phyloP scores from a whole-genome alignment of 257 asterid genomes.

The Solanum arcanum region DNA sequence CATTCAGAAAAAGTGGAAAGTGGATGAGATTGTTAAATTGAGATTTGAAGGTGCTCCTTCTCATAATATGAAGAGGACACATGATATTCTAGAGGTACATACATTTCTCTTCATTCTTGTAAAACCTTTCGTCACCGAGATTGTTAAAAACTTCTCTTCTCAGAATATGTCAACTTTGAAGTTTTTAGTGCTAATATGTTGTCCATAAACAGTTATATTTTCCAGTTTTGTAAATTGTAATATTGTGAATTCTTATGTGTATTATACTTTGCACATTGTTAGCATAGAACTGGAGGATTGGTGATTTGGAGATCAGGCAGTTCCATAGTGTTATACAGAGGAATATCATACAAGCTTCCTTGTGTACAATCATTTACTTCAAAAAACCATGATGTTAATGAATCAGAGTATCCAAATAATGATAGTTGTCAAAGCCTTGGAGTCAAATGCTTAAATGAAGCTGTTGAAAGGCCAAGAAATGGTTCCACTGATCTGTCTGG shows the following conservation, averaged over 20 bases:
- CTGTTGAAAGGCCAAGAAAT: constrained; percentile 14
- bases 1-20: constrained; percentile 69
- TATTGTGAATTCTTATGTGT: constrained; percentile 9
- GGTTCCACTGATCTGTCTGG: constrained; percentile 21
- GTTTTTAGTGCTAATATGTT: not conserved
- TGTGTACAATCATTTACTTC: constrained; percentile 55
- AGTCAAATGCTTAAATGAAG: constrained; percentile 6
- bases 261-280: constrained; percentile 27
- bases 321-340: constrained; percentile 70
- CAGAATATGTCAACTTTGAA: not conserved
- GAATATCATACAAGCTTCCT: constrained; percentile 58
- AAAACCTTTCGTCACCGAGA: not conserved
- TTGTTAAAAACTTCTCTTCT: not conserved
- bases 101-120: not conserved
- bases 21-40: constrained; percentile 72
- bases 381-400: constrained; percentile 15
- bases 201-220: not conserved
- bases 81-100: constrained; percentile 66
- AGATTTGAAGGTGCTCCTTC: constrained; percentile 82
- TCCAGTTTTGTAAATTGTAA: not conserved
- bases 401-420: constrained; percentile 13
- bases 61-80: constrained; percentile 75
- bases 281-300: constrained; percentile 88
- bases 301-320: constrained; percentile 92
- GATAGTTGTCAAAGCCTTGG: constrained; percentile 12